A percentile compares a stretch with the other conserved stretches of the same genome.
Evolutionary conservation across 2,329 filamentous ascomycete species (phyloP).

Genomic region (Trichoderma polysporum): DNA sequence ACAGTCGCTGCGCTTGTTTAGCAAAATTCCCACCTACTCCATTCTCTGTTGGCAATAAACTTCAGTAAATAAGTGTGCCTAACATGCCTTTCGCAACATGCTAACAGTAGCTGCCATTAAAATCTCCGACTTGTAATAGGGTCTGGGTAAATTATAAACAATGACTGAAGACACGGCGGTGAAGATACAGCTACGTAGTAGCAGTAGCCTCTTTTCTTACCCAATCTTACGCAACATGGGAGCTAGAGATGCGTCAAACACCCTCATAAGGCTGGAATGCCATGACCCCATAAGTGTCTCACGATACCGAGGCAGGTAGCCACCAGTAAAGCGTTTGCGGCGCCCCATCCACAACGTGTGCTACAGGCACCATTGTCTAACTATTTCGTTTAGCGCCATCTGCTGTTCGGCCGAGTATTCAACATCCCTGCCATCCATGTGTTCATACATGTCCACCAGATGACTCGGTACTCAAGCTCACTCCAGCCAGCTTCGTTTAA

Average conservation of each 20-base stretch:
- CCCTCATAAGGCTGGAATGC: neutral
- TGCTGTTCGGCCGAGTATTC: neutral
- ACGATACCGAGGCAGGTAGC: neutral
- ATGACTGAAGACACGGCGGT: neutral
- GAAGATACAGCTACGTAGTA: neutral
- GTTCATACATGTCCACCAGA: neutral
- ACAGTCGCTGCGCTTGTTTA: neutral
- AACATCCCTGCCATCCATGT: conserved; percentile 12
- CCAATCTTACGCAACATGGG: neutral
- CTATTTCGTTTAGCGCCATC: neutral
- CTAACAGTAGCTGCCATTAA: neutral
- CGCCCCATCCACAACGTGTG: neutral
- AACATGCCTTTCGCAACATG: neutral
- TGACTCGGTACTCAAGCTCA: neutral
- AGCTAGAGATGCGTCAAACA: neutral
- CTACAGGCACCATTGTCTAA: neutral
- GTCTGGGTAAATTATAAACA: neutral
- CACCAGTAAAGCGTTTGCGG: neutral
- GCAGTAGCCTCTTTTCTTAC: neutral
- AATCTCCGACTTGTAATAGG: neutral
- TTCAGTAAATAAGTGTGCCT: neutral
- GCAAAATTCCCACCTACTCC: neutral
- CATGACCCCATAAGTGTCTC: neutral
- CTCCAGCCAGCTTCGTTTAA: neutral
- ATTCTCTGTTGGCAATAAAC: neutral